Evolutionary conservation across 495 filamentous ascomycete species (phyloP).

Genomic region (Podospora conica): DNA sequence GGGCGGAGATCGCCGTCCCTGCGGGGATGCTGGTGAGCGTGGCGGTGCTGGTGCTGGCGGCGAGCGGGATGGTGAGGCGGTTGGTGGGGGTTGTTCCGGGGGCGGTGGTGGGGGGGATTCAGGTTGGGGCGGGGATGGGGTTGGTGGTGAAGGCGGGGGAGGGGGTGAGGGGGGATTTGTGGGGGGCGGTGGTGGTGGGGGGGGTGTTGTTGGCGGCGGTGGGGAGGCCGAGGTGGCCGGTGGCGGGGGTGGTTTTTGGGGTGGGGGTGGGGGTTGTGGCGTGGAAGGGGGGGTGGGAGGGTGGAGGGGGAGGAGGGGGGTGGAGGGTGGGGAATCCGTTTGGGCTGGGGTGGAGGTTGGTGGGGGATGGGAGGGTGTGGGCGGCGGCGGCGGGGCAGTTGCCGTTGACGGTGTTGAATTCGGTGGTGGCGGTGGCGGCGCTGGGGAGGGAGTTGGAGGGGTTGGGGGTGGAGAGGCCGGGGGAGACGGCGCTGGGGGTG

Average conservation of each 20-base stretch:
- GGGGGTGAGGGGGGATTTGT: slow-evolving; percentile 56
- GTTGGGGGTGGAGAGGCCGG: slow-evolving; percentile 53
- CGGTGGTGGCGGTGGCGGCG: slow-evolving; percentile 75
- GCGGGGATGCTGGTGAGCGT: slow-evolving; percentile 71
- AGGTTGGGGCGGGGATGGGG: slow-evolving; percentile 80
- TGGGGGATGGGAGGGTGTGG: slow-evolving; percentile 29
- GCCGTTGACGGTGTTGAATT: slow-evolving; percentile 86
- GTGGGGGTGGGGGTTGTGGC: slow-evolving; percentile 59
- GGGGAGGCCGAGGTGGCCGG: slow-evolving; percentile 77
- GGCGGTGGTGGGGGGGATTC: slow-evolving; percentile 88
- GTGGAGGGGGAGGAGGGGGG: slow-evolving; percentile 50
- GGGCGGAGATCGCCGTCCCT: slow-evolving; percentile 55
- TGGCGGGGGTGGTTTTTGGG: slow-evolving; percentile 79
- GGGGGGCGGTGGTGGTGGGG: slow-evolving; percentile 50
- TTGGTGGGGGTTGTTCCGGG: slow-evolving; percentile 67
- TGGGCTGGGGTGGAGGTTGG: slow-evolving; percentile 34
- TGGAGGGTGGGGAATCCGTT: slow-evolving; percentile 15
- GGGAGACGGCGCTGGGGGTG: slow-evolving; percentile 62
- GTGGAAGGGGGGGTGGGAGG: slow-evolving; percentile 49
- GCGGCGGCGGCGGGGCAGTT: slow-evolving; percentile 71
- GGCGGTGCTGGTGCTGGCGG: slow-evolving; percentile 66
- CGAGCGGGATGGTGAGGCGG: slow-evolving; percentile 67
- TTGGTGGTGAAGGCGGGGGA: slow-evolving; percentile 64
- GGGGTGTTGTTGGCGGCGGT: slow-evolving; percentile 50
- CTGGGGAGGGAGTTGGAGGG: slow-evolving; percentile 51